A percentile compares a stretch with the other conserved stretches of the same genome.
Evolutionary conservation across 2,329 filamentous ascomycete genomes (phyloP).

Genomic region (Sclerotinia minor): DNA sequence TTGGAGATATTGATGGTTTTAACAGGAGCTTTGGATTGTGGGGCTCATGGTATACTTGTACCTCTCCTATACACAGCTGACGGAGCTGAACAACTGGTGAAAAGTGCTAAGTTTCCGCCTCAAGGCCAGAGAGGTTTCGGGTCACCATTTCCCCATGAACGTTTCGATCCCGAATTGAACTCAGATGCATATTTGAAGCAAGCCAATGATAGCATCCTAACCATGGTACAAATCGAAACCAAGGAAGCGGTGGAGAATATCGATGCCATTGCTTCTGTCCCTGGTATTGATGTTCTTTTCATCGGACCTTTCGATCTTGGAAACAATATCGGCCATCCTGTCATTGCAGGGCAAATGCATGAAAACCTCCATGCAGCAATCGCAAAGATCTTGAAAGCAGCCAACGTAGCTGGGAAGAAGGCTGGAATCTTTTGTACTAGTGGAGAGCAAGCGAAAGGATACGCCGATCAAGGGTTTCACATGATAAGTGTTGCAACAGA

Average conservation of each 20-base stretch:
- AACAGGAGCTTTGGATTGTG: conserved; percentile 54
- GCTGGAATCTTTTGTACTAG: conserved; percentile 59
- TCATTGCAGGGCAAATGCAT: conserved; percentile 60
- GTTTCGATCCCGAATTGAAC: conserved; percentile 50
- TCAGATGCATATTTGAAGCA: conserved; percentile 58
- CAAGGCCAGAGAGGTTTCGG: conserved; percentile 56
- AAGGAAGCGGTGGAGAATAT: conserved; percentile 59
- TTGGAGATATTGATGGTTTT: conserved; percentile 38
- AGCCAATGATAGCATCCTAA: conserved; percentile 58
- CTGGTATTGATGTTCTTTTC: conserved; percentile 63
- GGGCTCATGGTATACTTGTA: conserved; percentile 58
- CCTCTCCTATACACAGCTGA: conserved; percentile 56
- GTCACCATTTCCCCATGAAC: conserved; percentile 55
- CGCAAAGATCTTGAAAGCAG: conserved; percentile 56
- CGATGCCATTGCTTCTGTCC: conserved; percentile 60
- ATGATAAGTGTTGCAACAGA: conserved; percentile 62
- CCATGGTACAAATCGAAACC: conserved; percentile 69
- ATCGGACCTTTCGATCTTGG: conserved; percentile 67
- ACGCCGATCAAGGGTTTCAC: conserved; percentile 58
- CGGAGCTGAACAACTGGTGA: conserved; percentile 52
- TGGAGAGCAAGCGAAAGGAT: conserved; percentile 56
- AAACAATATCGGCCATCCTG: conserved; percentile 61
- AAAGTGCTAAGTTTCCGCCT: conserved; percentile 57
- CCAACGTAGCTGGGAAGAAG: conserved; percentile 64
- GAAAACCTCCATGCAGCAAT: conserved; percentile 61